Conservation (phyloP, 129 eudicot species). For the Apium graveolens region DNA sequence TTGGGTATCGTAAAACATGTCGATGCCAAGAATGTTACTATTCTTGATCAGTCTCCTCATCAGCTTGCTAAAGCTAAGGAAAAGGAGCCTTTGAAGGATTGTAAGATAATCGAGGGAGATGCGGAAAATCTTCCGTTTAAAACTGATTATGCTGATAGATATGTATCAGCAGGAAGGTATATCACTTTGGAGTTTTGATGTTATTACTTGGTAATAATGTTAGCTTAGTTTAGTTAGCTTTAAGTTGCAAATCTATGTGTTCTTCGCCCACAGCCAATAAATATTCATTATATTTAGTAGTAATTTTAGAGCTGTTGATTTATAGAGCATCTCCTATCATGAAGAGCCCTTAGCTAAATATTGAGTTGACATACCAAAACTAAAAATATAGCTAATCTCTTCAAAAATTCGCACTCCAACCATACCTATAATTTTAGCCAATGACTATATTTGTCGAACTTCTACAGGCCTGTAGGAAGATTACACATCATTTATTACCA, state of each 20-base stretch:
- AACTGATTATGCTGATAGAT: conserved; percentile 27
- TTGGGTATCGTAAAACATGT: conserved; percentile 28
- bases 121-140: conserved; percentile 29
- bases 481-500: no score
- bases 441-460: no score
- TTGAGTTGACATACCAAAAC: no score
- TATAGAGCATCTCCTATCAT: no score
- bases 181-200: not conserved
- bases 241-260: not conserved
- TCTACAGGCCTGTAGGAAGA: no score
- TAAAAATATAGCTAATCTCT: no score
- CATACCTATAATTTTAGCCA: no score
- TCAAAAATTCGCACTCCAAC: no score
- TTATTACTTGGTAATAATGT: not conserved
- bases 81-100: conserved; percentile 33
- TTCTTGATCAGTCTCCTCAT: conserved; percentile 36
- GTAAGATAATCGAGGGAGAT: conserved; percentile 27
- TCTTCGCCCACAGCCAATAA: not conserved
- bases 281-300: not conserved
- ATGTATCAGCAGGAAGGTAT: conserved; percentile 14
- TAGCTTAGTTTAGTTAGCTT: not conserved
- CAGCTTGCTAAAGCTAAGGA: conserved; percentile 29
- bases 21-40: conserved; percentile 33
- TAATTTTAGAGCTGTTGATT: not conserved
- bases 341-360: no score